phyloP scores from a whole-genome alignment of 2,329 filamentous ascomycete genomes.

The Ascochyta koolunga region DNA sequence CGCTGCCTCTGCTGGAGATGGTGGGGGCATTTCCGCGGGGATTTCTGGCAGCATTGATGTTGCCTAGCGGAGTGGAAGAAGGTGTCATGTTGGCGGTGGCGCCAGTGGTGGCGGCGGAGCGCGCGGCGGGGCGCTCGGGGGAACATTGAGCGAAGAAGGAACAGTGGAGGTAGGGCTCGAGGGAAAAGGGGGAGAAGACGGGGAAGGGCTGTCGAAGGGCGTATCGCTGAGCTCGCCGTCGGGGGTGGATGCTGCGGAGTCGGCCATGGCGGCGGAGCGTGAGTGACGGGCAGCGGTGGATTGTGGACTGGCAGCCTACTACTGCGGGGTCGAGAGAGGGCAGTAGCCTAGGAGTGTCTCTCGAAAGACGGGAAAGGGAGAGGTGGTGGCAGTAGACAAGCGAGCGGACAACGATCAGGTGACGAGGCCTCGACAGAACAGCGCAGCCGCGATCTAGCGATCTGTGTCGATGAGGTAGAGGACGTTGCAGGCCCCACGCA shows the following conservation, averaged over 20 bases:
- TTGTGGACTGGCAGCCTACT: slow-evolving; percentile 8
- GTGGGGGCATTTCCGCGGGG: slow-evolving; percentile 52
- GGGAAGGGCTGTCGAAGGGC: slow-evolving; percentile 41
- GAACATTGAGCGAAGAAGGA: slow-evolving; percentile 28
- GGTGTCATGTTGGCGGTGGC: slow-evolving; percentile 66
- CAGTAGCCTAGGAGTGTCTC: slow-evolving; percentile 3
- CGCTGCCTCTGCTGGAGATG: slow-evolving; percentile 55
- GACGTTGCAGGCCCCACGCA: slow-evolving; percentile 22
- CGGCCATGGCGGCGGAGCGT: slow-evolving; percentile 30
- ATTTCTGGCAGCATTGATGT: slow-evolving; percentile 71
- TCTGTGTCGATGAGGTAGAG: slow-evolving; percentile 24
- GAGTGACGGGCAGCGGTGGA: slow-evolving; percentile 5
- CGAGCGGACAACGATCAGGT: slow-evolving; percentile 14
- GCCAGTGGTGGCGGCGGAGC: slow-evolving; percentile 64
- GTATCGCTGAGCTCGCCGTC: slow-evolving; percentile 40
- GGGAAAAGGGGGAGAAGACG: slow-evolving; percentile 36
- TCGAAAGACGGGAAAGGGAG: slow-evolving; percentile 1
- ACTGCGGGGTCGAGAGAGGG: slow-evolving; percentile 24
- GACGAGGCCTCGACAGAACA: slow-evolving; percentile 21
- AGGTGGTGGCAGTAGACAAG: slow-evolving; percentile 15
- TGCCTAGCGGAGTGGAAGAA: slow-evolving; percentile 83
- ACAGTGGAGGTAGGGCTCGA: slow-evolving; percentile 28
- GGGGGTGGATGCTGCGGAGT: slow-evolving; percentile 38
- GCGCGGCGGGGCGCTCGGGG: slow-evolving; percentile 58
- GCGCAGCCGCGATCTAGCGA: slow-evolving; percentile 16